These are phyloP conservation scores for Eimeria maxima DNA, from an alignment of 169 alveolate species.

Conservation along the genomic window DNA sequence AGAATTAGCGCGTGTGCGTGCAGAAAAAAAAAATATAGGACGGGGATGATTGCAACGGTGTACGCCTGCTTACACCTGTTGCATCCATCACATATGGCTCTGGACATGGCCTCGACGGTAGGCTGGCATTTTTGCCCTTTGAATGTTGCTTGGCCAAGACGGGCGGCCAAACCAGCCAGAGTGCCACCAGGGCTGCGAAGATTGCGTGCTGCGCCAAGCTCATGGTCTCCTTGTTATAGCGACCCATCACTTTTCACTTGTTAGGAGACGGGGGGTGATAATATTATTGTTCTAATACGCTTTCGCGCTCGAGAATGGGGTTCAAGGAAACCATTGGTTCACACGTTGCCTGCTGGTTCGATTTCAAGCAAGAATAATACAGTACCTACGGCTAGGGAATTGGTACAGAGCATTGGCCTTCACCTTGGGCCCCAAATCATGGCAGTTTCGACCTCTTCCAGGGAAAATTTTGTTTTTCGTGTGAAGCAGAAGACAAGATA, in stretches of 20 bases:
- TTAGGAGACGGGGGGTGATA: background rate
- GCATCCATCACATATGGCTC: conserved; percentile 55
- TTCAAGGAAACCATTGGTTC: conserved; percentile 29
- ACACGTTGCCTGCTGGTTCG: background rate
- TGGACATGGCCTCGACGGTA: conserved; percentile 11
- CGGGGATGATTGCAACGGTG: background rate
- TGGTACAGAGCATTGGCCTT: background rate
- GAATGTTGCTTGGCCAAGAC: conserved; percentile 20
- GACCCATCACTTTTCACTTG: background rate
- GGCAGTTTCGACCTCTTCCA: background rate
- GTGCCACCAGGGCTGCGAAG: conserved; percentile 54
- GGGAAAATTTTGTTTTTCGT: background rate
- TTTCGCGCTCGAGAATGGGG: background rate
- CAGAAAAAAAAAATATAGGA: background rate
- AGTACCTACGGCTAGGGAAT: background rate
- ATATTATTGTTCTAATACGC: too few relatives aligned
- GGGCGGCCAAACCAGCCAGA: background rate
- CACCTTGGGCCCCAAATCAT: background rate
- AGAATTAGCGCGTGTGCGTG: background rate
- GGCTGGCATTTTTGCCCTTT: background rate
- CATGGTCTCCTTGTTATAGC: background rate
- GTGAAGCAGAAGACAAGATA: conserved; percentile 15
- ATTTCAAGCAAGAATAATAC: background rate
- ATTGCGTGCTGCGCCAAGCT: background rate
- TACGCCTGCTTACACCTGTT: conserved; percentile 30